Evolutionary conservation across 257 asterid genomes (phyloP), one percentile per base, ranked within the genome.

Genomic region (Gynochthodes officinalis): DNA sequence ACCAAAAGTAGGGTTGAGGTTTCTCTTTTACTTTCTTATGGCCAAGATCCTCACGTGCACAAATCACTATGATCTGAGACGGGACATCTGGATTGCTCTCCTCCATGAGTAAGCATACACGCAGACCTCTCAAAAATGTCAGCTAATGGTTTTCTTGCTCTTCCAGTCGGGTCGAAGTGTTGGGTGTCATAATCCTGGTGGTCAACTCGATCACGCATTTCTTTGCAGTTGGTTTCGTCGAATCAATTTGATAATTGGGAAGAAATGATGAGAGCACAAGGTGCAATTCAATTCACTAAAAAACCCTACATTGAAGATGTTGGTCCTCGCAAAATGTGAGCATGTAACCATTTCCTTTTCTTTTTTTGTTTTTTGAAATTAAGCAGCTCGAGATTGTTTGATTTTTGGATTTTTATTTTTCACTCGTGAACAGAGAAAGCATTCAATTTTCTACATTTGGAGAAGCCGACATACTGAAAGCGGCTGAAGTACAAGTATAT

Each of bases 251-350:
- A 30, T 14, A 59, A 61, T 16, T 40, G 21, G 46, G 10, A 15
- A 48, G 5, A 2, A 50, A 91, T 86, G 96, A 80, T 28, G 78
- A 83, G 39, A 75, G 73, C 73, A 70, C 77, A 70, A 64, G 76
- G 67, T 10, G 64, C 84, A 4, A 15, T 87, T 19, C 90, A 77
- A 21, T 90, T 80, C 83, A 91, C 96, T 23, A 94, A 94, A 83
- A 76, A 83, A 67, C 96, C 87, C 5, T 94, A 85, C 75, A 64
- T 91, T 43, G 97, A 93, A 84, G 96, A 91, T 52, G 92, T 89
- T 33, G 98, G 97, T 28, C 96, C 96, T 48, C 88, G 91, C n/a
- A 87, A 68, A 82, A 91, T 91, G 98, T 91, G 64, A 75, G 88
- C 74, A 39, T 68, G n/a, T n/a, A n/a, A n/a, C n/a, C n/a, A n/a